phyloP scores from a whole-genome alignment of 2,329 filamentous ascomycete species.

The Leptographium galeiforme region DNA sequence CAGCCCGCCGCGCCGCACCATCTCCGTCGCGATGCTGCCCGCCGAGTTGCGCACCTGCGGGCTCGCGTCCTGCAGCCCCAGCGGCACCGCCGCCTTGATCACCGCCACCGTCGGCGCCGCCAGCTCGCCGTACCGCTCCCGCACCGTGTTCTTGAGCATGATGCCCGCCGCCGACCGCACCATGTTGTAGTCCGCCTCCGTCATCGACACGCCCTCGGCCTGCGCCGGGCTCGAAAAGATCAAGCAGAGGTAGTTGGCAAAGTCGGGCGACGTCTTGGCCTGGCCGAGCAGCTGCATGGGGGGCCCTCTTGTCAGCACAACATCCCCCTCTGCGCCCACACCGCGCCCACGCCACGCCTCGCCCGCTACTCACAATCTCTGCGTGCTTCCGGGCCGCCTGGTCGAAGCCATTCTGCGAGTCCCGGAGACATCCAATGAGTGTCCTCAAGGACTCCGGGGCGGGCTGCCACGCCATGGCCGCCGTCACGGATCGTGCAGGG shows the following conservation, averaged over 20 bases:
- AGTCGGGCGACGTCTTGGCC: conserved; percentile 77
- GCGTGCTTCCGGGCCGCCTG: conserved; percentile 75
- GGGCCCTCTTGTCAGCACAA: too few relatives aligned
- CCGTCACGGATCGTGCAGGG: not conserved
- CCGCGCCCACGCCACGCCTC: too few relatives aligned
- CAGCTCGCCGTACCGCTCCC: conserved; percentile 60
- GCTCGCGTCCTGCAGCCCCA: conserved; percentile 69
- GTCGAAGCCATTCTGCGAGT: conserved; percentile 80
- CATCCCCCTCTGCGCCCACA: too few relatives aligned
- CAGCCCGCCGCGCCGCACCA: conserved; percentile 72
- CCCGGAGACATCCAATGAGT: conserved; percentile 76
- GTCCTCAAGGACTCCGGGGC: conserved; percentile 76
- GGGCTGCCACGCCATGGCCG: conserved; percentile 81
- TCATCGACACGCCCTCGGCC: conserved; percentile 46
- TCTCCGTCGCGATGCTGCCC: conserved; percentile 87
- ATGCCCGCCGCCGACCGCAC: conserved; percentile 80
- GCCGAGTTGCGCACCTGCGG: conserved; percentile 76
- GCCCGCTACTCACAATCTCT: conserved; percentile 52
- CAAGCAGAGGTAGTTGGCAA: conserved; percentile 94
- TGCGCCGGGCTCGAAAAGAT: conserved; percentile 62
- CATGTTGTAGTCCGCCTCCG: conserved; percentile 51
- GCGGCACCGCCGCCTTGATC: conserved; percentile 65
- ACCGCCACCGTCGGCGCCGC: conserved; percentile 59
- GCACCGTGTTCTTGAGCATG: conserved; percentile 92
- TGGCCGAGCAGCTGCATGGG: conserved; percentile 70